Conservation (phyloP, 768 basidiomycete genomes). For the Sporobolomyces pararoseus region DNA sequence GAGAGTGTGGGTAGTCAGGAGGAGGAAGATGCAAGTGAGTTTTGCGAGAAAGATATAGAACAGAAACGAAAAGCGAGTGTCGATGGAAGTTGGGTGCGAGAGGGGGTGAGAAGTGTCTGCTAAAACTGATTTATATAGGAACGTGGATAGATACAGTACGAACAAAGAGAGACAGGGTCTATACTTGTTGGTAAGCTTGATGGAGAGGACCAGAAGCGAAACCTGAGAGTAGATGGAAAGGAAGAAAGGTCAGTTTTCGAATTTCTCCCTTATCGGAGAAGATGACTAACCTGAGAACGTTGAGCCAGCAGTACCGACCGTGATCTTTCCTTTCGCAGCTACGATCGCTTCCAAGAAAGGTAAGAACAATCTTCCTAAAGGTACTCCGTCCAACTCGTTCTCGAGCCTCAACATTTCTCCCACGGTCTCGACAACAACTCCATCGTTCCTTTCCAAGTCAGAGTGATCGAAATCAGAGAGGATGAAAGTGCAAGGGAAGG, state of each 20-base stretch:
- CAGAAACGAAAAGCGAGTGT: background rate
- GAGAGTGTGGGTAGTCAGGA: too few relatives aligned
- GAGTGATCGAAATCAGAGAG: conserved; percentile 55
- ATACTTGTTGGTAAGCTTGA: background rate
- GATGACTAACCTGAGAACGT: conserved; percentile 34
- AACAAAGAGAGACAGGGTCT: background rate
- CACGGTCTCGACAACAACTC: conserved; percentile 35
- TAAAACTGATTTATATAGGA: background rate
- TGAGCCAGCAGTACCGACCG: conserved; percentile 30
- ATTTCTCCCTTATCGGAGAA: background rate
- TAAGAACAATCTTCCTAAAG: conserved; percentile 54
- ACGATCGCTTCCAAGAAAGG: conserved; percentile 71
- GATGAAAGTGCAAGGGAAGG: conserved; percentile 64
- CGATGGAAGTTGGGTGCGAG: too few relatives aligned
- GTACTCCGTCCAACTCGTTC: conserved; percentile 56
- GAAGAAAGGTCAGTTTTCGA: background rate
- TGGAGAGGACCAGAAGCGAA: conserved; percentile 6
- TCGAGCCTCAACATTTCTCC: conserved; percentile 49
- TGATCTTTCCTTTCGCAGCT: conserved; percentile 49
- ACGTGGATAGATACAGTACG: background rate
- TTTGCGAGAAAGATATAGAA: background rate
- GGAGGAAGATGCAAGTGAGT: too few relatives aligned
- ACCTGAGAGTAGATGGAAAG: background rate
- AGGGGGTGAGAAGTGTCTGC: too few relatives aligned
- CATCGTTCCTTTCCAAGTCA: conserved; percentile 21